These are phyloP conservation scores for Ceratonia siliqua DNA, from an alignment of 306 rosid species.

Conservation along the genomic window DNA sequence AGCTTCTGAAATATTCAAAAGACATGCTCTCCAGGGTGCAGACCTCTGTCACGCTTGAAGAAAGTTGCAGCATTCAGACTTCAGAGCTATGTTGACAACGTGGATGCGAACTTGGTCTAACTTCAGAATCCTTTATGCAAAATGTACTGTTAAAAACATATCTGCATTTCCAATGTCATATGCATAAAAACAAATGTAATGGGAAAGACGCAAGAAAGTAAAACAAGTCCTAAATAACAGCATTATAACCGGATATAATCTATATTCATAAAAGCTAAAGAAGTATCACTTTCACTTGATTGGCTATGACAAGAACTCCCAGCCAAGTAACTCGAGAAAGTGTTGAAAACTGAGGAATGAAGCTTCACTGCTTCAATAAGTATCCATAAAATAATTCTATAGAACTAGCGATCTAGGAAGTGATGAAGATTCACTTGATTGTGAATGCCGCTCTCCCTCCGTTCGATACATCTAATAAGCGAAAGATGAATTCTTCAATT, in stretches of 20 bases:
- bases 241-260: conserved; percentile 5
- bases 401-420: background rate
- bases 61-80: conserved; percentile 63
- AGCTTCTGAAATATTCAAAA: conserved; percentile 67
- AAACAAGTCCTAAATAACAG: background rate
- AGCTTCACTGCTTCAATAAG: background rate
- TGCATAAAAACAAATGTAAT: conserved; percentile 28
- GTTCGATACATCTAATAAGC: conserved; percentile 57
- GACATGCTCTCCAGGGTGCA: conserved; percentile 52
- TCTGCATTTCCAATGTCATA: conserved; percentile 56
- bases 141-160: conserved; percentile 58
- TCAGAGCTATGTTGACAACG: conserved; percentile 51
- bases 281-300: background rate
- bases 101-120: conserved; percentile 46
- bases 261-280: background rate
- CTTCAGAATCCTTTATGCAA: conserved; percentile 42
- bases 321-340: background rate
- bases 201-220: conserved; percentile 5
- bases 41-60: conserved; percentile 42
- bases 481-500: conserved; percentile 75
- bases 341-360: conserved; percentile 2
- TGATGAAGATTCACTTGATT: background rate
- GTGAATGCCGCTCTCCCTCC: conserved; percentile 48
- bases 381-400: background rate
- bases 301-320: conserved; percentile 9